phyloP scores from a whole-genome alignment of 176 grass and related monocot species.

The Lolium rigidum region DNA sequence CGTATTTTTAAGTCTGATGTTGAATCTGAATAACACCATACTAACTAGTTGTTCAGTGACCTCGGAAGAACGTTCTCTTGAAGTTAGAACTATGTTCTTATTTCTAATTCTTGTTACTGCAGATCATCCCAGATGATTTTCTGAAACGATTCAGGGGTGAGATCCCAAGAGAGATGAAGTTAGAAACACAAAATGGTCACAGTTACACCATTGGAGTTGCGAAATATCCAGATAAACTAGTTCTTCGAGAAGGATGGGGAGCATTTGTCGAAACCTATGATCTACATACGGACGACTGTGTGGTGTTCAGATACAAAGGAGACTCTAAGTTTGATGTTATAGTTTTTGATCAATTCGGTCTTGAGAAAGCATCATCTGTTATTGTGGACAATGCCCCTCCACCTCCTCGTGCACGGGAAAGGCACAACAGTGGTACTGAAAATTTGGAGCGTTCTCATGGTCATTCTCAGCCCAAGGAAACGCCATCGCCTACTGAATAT shows the following conservation, averaged over 20 bases:
- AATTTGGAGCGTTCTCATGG: constrained; percentile 15
- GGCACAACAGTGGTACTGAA: background rate
- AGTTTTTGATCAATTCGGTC: constrained; percentile 1
- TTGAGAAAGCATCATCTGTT: constrained; percentile 26
- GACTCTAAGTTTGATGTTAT: constrained; percentile 18
- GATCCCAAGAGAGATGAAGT: constrained; percentile 12
- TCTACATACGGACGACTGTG: constrained; percentile 1
- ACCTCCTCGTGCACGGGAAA: background rate
- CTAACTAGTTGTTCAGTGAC: background rate
- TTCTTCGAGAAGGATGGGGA: constrained; percentile 1
- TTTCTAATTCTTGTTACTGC: background rate
- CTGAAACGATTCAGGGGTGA: constrained; percentile 7
- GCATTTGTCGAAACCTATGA: background rate
- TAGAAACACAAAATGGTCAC: constrained; percentile 26
- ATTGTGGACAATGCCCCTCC: background rate
- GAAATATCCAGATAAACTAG: constrained; percentile 31
- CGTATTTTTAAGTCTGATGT: background rate
- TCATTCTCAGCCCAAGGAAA: constrained; percentile 10
- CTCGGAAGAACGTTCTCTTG: background rate
- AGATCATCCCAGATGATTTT: constrained; percentile 28
- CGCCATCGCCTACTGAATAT: background rate
- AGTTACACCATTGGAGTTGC: constrained; percentile 14
- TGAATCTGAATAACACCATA: background rate
- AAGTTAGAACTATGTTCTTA: background rate
- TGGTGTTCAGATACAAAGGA: constrained; percentile 19